These are phyloP conservation scores for Kurtzmaniella quercitrusa DNA, from an alignment of 1,139 yeast species.

Conservation along the genomic window DNA sequence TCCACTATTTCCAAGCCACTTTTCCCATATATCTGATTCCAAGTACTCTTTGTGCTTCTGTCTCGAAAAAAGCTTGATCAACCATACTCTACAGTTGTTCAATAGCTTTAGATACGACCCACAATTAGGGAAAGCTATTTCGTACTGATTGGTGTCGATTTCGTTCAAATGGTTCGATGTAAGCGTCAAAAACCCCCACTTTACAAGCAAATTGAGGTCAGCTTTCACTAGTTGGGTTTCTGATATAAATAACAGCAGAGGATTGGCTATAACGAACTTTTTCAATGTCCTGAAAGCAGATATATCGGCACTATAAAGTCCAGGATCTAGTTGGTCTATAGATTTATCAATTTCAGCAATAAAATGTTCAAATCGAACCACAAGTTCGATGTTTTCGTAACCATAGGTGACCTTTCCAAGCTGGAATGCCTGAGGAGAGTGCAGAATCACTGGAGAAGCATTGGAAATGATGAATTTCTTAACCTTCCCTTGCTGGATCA, in stretches of 20 bases:
- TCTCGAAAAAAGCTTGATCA: conserved; percentile 40
- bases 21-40: conserved; percentile 44
- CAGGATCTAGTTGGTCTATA: conserved; percentile 5
- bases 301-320: conserved; percentile 3
- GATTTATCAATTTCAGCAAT: conserved; percentile 13
- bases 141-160: conserved; percentile 38
- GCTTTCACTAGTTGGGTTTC: conserved; percentile 21
- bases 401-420: conserved; percentile 41
- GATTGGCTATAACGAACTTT: conserved; percentile 21
- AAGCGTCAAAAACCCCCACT: conserved; percentile 53
- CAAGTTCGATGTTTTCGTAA: conserved; percentile 40
- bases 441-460: conserved; percentile 44
- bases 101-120: conserved; percentile 53
- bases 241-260: conserved; percentile 28
- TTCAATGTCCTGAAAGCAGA: conserved; percentile 14
- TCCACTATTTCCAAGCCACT: conserved; percentile 42
- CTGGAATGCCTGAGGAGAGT: conserved; percentile 28
- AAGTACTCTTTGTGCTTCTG: conserved; percentile 49
- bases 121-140: conserved; percentile 57
- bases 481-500: conserved; percentile 29
- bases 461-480: conserved; percentile 40
- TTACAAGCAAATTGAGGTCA: conserved; percentile 35
- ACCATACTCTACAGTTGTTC: conserved; percentile 46
- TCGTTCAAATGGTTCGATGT: conserved; percentile 48
- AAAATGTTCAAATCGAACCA: conserved; percentile 26